phyloP scores from a whole-genome alignment of 1,139 yeast species.

The Pichia sp. region DNA sequence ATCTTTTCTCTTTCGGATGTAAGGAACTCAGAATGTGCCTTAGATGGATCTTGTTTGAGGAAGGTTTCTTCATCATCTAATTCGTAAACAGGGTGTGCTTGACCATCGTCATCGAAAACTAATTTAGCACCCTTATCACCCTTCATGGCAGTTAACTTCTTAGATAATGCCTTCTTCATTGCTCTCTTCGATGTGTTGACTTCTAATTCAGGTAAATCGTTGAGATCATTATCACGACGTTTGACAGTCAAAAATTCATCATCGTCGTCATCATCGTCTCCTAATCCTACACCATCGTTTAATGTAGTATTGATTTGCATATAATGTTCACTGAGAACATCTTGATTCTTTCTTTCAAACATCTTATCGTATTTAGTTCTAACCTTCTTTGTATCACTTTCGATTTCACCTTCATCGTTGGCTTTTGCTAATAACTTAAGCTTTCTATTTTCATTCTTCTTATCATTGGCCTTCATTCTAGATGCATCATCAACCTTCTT shows the following conservation, averaged over 20 bases:
- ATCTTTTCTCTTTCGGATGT: slow-evolving; percentile 63
- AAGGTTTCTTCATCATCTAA: slow-evolving; percentile 89
- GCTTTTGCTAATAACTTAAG: slow-evolving; percentile 56
- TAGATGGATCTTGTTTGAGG: slow-evolving; percentile 71
- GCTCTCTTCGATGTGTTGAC: slow-evolving; percentile 80
- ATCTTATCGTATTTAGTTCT: slow-evolving; percentile 92
- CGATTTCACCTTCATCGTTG: slow-evolving; percentile 65
- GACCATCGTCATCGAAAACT: slow-evolving; percentile 92
- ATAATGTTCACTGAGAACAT: slow-evolving; percentile 87
- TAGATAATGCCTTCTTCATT: slow-evolving; percentile 85
- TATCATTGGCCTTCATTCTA: slow-evolving; percentile 53
- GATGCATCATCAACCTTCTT: slow-evolving; percentile 38
- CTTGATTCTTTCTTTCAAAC: slow-evolving; percentile 95
- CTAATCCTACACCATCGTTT: slow-evolving; percentile 35
- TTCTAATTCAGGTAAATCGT: slow-evolving; percentile 57
- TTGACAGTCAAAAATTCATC: slow-evolving; percentile 81
- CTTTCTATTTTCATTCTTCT: slow-evolving; percentile 80
- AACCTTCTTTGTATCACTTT: slow-evolving; percentile 43
- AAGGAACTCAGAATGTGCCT: slow-evolving; percentile 60
- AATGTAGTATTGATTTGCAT: slow-evolving; percentile 58
- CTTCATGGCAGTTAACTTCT: slow-evolving; percentile 67
- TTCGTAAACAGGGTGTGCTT: slow-evolving; percentile 87
- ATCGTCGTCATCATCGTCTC: slow-evolving; percentile 48
- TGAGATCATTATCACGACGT: slow-evolving; percentile 68
- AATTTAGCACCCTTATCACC: slow-evolving; percentile 68